phyloP scores from a whole-genome alignment of 2,329 filamentous ascomycete genomes.

The Bipolaris bicolor region DNA sequence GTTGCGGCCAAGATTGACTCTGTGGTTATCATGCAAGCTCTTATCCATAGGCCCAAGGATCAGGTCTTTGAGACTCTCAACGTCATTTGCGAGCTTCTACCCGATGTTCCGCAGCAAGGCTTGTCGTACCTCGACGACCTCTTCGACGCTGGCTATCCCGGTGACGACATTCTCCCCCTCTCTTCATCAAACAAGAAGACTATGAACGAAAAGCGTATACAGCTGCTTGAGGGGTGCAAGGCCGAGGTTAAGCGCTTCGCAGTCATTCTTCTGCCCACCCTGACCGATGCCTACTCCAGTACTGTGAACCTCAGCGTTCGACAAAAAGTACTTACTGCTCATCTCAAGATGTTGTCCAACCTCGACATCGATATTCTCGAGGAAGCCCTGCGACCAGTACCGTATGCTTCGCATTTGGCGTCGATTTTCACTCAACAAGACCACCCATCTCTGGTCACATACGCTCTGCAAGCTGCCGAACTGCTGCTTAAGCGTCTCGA shows the following conservation, averaged over 20 bases:
- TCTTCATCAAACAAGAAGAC: constrained; percentile 59
- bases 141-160: constrained; percentile 57
- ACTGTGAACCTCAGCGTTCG: constrained; percentile 94
- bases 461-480: constrained; percentile 87
- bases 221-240: constrained; percentile 81
- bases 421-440: constrained; percentile 96
- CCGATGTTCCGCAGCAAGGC: constrained; percentile 68
- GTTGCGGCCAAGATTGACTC: constrained; percentile 88
- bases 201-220: constrained; percentile 79
- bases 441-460: constrained; percentile 83
- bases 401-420: constrained; percentile 93
- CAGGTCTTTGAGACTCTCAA: constrained; percentile 98
- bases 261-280: constrained; percentile 87
- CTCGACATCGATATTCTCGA: constrained; percentile 83
- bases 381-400: constrained; percentile 83
- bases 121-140: constrained; percentile 60
- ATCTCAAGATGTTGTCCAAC: constrained; percentile 97
- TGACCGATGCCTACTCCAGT: constrained; percentile 96
- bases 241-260: constrained; percentile 88
- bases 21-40: constrained; percentile 96
- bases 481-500: constrained; percentile 83
- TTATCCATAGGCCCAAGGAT: constrained; percentile 93
- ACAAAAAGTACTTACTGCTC: constrained; percentile 93
- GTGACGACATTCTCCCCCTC: constrained; percentile 53
- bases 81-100: constrained; percentile 93